Conservation (phyloP, 768 basidiomycete genomes). For the Pholiota conissans region DNA sequence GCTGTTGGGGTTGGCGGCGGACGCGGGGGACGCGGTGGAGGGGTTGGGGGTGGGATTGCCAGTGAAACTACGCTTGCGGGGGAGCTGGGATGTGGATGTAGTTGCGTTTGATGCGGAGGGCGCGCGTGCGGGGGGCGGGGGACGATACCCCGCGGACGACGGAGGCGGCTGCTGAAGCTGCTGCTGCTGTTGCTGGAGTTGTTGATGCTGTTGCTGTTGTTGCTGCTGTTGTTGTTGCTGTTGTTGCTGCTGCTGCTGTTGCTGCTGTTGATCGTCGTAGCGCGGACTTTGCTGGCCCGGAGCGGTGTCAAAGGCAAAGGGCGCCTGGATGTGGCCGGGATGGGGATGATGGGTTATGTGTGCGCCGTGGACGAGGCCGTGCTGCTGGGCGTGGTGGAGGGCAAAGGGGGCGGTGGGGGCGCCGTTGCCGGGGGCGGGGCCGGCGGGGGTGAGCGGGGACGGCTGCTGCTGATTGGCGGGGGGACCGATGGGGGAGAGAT, state of each 20-base stretch:
- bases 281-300: constrained; percentile 28
- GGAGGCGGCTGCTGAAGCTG: constrained; percentile 24
- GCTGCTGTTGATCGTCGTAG: constrained; percentile 28
- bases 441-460: constrained; percentile 58
- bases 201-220: too few species aligned
- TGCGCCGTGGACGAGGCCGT: constrained; percentile 33
- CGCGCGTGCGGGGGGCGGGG: constrained; percentile 28
- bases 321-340: constrained; percentile 42
- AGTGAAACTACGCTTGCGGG: constrained; percentile 69
- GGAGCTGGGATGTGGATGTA: constrained; percentile 56
- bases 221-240: constrained; percentile 17
- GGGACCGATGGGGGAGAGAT: constrained; percentile 61
- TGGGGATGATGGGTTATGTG: too few species aligned
- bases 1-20: background rate
- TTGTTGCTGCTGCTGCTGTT: constrained; percentile 20
- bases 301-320: constrained; percentile 55
- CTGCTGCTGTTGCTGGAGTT: too few species aligned
- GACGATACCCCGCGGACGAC: constrained; percentile 17
- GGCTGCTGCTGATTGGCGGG: constrained; percentile 39
- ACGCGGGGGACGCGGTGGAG: constrained; percentile 2
- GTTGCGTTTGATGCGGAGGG: constrained; percentile 39
- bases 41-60: constrained; percentile 27
- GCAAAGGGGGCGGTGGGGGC: constrained; percentile 36
- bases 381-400: constrained; percentile 13
- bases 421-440: background rate